phyloP scores from a whole-genome alignment of 2,329 filamentous ascomycete genomes.

The Pseudogymnoascus sp. region DNA sequence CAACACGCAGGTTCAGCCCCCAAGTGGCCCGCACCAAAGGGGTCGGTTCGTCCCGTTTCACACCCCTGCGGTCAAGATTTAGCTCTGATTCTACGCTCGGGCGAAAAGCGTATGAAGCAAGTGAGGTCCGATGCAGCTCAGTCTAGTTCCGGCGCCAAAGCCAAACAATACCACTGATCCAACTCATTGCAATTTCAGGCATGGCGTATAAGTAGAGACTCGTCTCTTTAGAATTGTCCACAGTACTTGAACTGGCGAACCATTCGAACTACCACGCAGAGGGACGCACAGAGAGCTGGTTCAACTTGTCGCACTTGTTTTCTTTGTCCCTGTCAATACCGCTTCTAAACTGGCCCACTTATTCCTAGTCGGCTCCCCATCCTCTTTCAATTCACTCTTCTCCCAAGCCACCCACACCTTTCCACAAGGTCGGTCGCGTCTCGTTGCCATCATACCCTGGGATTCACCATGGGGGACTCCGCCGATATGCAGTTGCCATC shows the following conservation, averaged over 20 bases:
- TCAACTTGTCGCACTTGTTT: neutral
- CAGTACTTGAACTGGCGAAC: neutral
- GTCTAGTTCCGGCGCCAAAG: neutral
- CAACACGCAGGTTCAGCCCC: neutral
- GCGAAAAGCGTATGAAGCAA: neutral
- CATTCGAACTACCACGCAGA: neutral
- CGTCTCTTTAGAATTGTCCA: neutral
- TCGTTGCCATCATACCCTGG: neutral
- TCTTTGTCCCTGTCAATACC: neutral
- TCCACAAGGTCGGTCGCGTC: neutral
- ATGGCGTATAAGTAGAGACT: neutral
- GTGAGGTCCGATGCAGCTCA: neutral
- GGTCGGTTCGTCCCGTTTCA: neutral
- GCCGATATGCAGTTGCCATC: slow-evolving; percentile 12
- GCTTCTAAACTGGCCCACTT: neutral
- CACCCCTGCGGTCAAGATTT: neutral
- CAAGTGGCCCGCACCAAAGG: neutral
- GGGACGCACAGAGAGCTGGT: neutral
- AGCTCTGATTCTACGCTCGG: neutral
- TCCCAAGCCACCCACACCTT: neutral
- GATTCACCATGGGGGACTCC: slow-evolving; percentile 10
- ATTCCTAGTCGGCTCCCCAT: neutral
- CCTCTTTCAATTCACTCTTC: neutral
- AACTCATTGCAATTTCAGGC: neutral
- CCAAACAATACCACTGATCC: neutral